phyloP scores from a whole-genome alignment of 139 green algal genomes.

The Chlamydomonas schloesseri region DNA sequence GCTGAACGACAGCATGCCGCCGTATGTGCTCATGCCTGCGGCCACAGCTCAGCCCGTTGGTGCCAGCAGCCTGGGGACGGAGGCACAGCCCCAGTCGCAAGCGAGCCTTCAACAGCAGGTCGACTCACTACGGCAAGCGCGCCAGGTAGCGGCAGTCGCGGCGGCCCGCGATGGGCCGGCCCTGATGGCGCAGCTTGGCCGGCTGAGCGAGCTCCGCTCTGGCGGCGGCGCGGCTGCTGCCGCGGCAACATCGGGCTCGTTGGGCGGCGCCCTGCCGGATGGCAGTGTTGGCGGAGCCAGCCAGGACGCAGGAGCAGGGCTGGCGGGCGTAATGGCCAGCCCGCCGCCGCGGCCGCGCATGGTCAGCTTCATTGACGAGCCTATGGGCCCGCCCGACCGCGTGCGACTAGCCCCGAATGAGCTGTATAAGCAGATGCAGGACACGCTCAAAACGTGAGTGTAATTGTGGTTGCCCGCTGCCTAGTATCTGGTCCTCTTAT shows the following conservation, averaged over 20 bases:
- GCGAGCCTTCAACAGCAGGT: background rate
- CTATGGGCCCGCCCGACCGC: background rate
- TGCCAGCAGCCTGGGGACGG: too few species aligned
- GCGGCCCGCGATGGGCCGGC: background rate
- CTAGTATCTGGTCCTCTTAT: too few species aligned
- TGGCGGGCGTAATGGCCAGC: conserved; percentile 19
- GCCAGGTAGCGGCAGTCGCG: too few species aligned
- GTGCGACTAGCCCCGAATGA: conserved; percentile 31
- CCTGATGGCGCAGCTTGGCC: background rate
- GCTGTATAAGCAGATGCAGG: conserved; percentile 42
- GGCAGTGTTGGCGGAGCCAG: background rate
- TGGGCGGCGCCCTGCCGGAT: background rate
- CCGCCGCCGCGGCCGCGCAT: conserved; percentile 7
- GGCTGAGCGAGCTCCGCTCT: background rate
- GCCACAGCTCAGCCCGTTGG: background rate
- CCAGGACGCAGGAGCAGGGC: too few species aligned
- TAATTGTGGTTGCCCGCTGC: too few species aligned
- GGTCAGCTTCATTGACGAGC: conserved; percentile 33
- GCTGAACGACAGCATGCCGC: conserved; percentile 22
- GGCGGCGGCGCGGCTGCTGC: background rate
- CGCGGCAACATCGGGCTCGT: background rate
- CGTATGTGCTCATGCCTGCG: conserved; percentile 5
- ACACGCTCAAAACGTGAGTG: conserved; percentile 41
- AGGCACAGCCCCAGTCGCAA: too few species aligned
- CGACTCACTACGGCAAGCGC: too few species aligned